phyloP scores from a whole-genome alignment of 352 stramenopile genomes.

The Globisporangium barbulae region DNA sequence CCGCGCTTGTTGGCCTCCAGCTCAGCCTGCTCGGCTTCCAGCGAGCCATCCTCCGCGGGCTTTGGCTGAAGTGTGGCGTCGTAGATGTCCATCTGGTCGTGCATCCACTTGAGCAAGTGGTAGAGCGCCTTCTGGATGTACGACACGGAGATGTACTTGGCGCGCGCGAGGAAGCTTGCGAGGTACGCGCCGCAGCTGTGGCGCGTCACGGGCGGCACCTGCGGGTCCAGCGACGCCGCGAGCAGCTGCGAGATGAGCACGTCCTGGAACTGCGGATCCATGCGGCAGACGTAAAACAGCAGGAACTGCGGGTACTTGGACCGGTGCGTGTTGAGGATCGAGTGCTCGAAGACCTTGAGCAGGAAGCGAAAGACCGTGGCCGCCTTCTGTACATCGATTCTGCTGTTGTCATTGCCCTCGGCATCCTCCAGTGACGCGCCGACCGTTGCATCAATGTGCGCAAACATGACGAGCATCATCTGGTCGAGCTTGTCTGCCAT shows the following conservation, averaged over 20 bases:
- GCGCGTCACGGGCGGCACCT: slow-evolving; percentile 84
- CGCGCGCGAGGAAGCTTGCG: slow-evolving; percentile 94
- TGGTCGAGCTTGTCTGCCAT: slow-evolving; percentile 88
- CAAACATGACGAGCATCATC: slow-evolving; percentile 88
- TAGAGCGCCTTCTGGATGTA: slow-evolving; percentile 93
- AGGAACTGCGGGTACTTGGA: slow-evolving; percentile 94
- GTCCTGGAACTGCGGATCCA: slow-evolving; percentile 77
- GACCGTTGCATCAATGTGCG: slow-evolving; percentile 60
- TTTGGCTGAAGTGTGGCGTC: slow-evolving; percentile 37
- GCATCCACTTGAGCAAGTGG: slow-evolving; percentile 92
- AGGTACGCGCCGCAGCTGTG: slow-evolving; percentile 95
- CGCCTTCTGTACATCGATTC: slow-evolving; percentile 34
- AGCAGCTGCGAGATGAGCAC: slow-evolving; percentile 83
- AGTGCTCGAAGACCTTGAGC: slow-evolving; percentile 84
- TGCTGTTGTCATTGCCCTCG: not conserved
- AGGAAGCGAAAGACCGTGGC: slow-evolving; percentile 71
- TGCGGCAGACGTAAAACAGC: slow-evolving; percentile 85
- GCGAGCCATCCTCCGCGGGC: slow-evolving; percentile 10
- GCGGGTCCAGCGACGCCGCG: slow-evolving; percentile 66
- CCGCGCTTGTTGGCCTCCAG: slow-evolving; percentile 22
- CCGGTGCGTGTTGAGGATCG: slow-evolving; percentile 86
- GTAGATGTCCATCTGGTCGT: slow-evolving; percentile 92
- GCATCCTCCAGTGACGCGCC: slow-evolving; percentile 15
- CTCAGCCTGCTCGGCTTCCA: slow-evolving; percentile 22
- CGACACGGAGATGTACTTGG: slow-evolving; percentile 91